These are phyloP conservation scores for Asclepias syriaca DNA, from an alignment of 257 asterid species.

Conservation along the genomic window DNA sequence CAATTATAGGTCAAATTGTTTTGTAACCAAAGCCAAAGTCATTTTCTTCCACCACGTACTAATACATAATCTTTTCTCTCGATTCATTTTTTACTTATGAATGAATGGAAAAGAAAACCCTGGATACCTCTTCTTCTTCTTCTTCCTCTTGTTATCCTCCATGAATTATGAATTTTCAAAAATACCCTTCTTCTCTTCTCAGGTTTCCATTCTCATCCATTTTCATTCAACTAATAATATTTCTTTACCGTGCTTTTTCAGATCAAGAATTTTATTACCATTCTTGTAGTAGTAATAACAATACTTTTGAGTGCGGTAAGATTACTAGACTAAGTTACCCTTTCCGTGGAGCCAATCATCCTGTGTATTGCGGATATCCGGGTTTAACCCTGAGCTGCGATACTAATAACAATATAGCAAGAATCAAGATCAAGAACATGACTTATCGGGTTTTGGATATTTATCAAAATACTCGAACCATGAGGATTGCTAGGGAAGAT, in stretches of 20 bases:
- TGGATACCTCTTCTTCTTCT: too few relatives aligned
- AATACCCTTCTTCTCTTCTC: constrained; percentile 18
- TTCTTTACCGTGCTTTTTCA: not conserved
- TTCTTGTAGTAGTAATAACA: constrained; percentile 28
- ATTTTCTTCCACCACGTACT: too few relatives aligned
- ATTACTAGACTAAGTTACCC: constrained; percentile 50
- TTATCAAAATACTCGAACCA: constrained; percentile 25
- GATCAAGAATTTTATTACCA: constrained; percentile 28
- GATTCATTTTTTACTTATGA: too few relatives aligned
- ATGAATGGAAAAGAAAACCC: too few relatives aligned
- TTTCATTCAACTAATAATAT: constrained; percentile 7
- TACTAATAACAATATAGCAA: constrained; percentile 23
- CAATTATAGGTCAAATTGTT: not conserved
- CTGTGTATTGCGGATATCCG: constrained; percentile 67
- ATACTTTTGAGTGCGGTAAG: constrained; percentile 44
- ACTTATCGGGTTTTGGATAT: constrained; percentile 37
- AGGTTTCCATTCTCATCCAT: constrained; percentile 19
- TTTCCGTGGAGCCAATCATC: constrained; percentile 41
- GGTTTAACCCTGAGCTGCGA: constrained; percentile 43
- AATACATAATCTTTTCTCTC: too few relatives aligned
- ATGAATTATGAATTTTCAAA: constrained; percentile 44
- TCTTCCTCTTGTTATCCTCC: too few relatives aligned
- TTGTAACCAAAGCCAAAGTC: constrained; percentile 8
- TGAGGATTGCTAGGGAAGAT: constrained; percentile 59
- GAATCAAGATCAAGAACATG: constrained; percentile 31